These are phyloP conservation scores for Ajuga chamaepitys DNA, from an alignment of 257 asterid genomes.

Conservation along the genomic window DNA sequence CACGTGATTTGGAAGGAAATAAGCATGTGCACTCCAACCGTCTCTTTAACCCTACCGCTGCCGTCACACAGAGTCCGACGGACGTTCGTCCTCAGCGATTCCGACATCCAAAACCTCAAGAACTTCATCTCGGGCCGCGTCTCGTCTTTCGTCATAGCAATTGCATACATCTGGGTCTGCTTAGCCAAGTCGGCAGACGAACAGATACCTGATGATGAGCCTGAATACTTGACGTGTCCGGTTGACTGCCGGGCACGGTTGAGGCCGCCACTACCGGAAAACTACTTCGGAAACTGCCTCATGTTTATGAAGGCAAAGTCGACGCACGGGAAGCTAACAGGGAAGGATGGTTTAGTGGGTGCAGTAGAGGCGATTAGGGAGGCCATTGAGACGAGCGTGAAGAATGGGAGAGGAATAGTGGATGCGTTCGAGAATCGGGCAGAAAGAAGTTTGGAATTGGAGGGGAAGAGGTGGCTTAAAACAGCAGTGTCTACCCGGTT, in stretches of 20 bases:
- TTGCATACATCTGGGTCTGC: neutral
- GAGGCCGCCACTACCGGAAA: neutral
- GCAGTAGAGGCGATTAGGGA: neutral
- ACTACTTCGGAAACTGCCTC: constrained; percentile 3
- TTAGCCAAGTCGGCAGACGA: neutral
- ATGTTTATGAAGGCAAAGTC: neutral
- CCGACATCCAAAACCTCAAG: neutral
- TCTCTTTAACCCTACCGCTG: neutral
- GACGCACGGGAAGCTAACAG: neutral
- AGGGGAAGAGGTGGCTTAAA: too few species aligned
- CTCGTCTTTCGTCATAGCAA: neutral
- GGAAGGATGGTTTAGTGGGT: neutral
- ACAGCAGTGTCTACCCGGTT: too few species aligned
- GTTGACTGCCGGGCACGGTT: neutral
- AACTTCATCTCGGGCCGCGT: neutral
- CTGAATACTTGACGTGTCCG: neutral
- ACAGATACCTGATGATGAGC: neutral
- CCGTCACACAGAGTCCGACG: neutral
- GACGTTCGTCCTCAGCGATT: neutral
- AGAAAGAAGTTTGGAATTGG: too few species aligned
- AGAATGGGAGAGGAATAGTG: too few species aligned
- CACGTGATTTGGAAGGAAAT: neutral
- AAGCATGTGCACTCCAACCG: neutral
- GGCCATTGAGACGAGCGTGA: too few species aligned
- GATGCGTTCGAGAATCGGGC: too few species aligned